These are phyloP conservation scores for Sporisorium scitamineum DNA, from an alignment of 1,284 basidiomycete species.

Conservation along the genomic window DNA sequence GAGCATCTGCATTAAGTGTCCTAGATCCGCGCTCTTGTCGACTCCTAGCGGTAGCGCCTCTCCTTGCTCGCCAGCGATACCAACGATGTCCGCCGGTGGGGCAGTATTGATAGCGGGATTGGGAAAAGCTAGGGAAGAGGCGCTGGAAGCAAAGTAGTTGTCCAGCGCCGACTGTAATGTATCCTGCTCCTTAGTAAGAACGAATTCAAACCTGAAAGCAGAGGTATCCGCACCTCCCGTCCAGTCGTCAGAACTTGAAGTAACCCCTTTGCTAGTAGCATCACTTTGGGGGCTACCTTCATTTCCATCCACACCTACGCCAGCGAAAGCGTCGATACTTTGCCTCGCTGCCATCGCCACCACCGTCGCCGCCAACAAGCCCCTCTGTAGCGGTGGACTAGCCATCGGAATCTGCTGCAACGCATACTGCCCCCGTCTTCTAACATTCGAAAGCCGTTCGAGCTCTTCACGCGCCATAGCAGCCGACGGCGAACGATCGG, in stretches of 20 bases:
- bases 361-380: too few species aligned
- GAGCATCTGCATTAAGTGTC: conserved; percentile 11
- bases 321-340: too few species aligned
- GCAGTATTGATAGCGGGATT: not conserved
- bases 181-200: too few species aligned
- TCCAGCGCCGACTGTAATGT: conserved; percentile 9
- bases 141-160: conserved; percentile 3
- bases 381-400: conserved; percentile 2
- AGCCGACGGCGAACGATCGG: conserved; percentile 21
- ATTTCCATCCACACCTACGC: too few species aligned
- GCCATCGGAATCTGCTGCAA: conserved; percentile 24
- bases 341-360: not conserved
- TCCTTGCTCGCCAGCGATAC: not conserved
- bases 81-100: not conserved
- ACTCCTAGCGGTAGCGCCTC: too few species aligned
- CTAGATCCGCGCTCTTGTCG: too few species aligned
- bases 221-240: not conserved
- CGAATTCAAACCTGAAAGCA: not conserved
- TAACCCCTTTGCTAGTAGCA: conserved; percentile 2
- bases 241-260: conserved; percentile 7
- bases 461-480: conserved; percentile 19
- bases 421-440: not conserved
- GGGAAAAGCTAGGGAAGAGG: not conserved
- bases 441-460: conserved; percentile 3
- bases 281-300: conserved; percentile 9